These are phyloP conservation scores for Nigrospora sphaerica DNA, from an alignment of 2,329 filamentous ascomycete genomes.

Conservation along the genomic window DNA sequence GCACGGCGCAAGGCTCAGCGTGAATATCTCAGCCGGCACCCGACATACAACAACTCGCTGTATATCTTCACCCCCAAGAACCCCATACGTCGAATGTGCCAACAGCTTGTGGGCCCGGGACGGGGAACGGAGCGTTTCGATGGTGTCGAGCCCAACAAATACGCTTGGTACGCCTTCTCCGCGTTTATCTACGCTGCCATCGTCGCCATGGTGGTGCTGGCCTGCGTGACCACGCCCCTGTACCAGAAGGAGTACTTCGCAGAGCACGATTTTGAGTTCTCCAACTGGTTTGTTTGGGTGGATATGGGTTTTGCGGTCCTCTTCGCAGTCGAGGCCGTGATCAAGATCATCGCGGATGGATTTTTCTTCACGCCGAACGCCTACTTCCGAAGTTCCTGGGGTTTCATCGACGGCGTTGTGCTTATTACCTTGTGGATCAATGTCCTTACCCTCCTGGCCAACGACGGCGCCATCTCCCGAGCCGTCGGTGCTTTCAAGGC, in stretches of 20 bases:
- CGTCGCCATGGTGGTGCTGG: slow-evolving; percentile 94
- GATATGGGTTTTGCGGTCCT: slow-evolving; percentile 84
- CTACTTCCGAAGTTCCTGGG: slow-evolving; percentile 94
- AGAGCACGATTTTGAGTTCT: slow-evolving; percentile 45
- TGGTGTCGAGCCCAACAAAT: slow-evolving; percentile 80
- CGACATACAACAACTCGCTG: slow-evolving; percentile 85
- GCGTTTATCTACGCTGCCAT: slow-evolving; percentile 91
- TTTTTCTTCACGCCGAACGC: slow-evolving; percentile 97
- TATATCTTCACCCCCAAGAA: slow-evolving; percentile 80
- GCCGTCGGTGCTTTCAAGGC: slow-evolving; percentile 97
- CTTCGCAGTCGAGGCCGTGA: slow-evolving; percentile 77
- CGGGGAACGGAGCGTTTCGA: slow-evolving; percentile 82
- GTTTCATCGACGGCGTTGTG: slow-evolving; percentile 88
- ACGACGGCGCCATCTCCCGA: slow-evolving; percentile 78
- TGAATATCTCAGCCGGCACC: slow-evolving; percentile 81
- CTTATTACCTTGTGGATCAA: slow-evolving; percentile 94
- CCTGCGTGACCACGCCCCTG: slow-evolving; percentile 87
- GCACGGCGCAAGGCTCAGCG: slow-evolving; percentile 81
- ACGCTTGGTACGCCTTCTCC: slow-evolving; percentile 88
- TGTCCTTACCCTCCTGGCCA: slow-evolving; percentile 72
- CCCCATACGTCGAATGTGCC: slow-evolving; percentile 73
- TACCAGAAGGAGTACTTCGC: slow-evolving; percentile 86
- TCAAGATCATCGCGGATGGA: slow-evolving; percentile 93
- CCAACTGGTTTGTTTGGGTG: slow-evolving; percentile 92
- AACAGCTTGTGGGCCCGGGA: slow-evolving; percentile 84